These are phyloP conservation scores for Juncus effusus DNA, from an alignment of 176 grass and related monocot genomes.

Conservation along the genomic window DNA sequence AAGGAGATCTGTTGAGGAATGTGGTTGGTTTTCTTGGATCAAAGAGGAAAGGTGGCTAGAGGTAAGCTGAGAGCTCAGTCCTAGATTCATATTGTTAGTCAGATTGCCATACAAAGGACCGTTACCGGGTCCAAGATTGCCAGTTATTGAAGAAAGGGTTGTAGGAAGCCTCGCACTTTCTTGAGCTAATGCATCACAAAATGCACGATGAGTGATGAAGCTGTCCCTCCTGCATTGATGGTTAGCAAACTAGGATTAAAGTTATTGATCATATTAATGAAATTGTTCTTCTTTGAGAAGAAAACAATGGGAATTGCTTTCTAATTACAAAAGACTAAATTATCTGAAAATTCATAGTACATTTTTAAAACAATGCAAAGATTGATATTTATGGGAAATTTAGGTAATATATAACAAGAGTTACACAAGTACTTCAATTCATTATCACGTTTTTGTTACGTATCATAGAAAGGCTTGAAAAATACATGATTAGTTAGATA, in stretches of 20 bases:
- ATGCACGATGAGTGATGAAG: conserved; percentile 97
- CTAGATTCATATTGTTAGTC: conserved; percentile 46
- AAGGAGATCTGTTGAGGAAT: conserved; percentile 33
- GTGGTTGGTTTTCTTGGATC: conserved; percentile 44
- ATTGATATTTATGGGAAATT: too few relatives aligned
- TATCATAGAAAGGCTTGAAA: too few relatives aligned
- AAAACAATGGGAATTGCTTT: conserved; percentile 1
- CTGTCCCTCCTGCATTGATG: conserved; percentile 78
- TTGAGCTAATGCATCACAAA: conserved; percentile 92
- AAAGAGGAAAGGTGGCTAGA: background rate
- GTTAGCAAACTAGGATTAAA: background rate
- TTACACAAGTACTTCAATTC: too few relatives aligned
- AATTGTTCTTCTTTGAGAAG: too few relatives aligned
- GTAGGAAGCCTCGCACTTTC: conserved; percentile 58
- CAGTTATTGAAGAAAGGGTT: conserved; percentile 7
- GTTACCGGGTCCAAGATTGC: conserved; percentile 25
- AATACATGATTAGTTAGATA: too few relatives aligned
- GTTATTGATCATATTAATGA: background rate
- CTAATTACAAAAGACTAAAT: background rate
- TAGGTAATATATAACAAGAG: too few relatives aligned
- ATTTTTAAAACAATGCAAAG: too few relatives aligned
- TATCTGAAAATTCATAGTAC: background rate
- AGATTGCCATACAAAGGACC: conserved; percentile 45
- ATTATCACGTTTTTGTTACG: too few relatives aligned
- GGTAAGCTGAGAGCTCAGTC: conserved; percentile 26